phyloP scores from a whole-genome alignment of 2,329 filamentous ascomycete species.

The Cytospora mali region DNA sequence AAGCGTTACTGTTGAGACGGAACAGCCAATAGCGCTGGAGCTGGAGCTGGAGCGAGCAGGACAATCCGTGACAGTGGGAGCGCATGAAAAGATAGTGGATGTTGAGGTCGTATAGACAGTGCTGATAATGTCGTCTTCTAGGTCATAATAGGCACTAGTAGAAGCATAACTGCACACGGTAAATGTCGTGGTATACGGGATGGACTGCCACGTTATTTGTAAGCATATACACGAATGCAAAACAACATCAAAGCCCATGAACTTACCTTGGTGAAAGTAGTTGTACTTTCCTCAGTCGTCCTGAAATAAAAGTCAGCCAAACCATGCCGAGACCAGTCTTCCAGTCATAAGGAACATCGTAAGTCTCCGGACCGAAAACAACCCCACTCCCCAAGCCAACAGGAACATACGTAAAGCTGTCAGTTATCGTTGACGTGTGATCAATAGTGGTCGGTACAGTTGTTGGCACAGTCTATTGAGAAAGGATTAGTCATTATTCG shows the following conservation, averaged over 20 bases:
- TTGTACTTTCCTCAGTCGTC: slow-evolving; percentile 21
- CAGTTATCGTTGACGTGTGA: slow-evolving; percentile 10
- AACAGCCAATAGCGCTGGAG: slow-evolving; percentile 1
- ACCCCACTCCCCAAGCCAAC: not conserved
- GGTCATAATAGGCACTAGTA: slow-evolving; percentile 2
- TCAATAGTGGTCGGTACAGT: slow-evolving; percentile 13
- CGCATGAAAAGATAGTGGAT: slow-evolving; percentile 16
- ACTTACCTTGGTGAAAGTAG: slow-evolving; percentile 26
- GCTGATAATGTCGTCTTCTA: slow-evolving; percentile 9
- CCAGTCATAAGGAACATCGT: too few relatives aligned
- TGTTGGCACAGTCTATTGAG: not conserved
- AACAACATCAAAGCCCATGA: not conserved
- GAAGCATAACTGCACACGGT: slow-evolving; percentile 21
- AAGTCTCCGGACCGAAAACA: too few relatives aligned
- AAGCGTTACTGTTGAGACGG: not conserved
- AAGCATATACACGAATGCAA: not conserved
- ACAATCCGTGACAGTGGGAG: slow-evolving; percentile 17
- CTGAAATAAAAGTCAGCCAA: slow-evolving; percentile 14
- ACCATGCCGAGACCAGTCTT: not conserved
- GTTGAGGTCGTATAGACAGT: slow-evolving; percentile 11
- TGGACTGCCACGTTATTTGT: slow-evolving; percentile 22
- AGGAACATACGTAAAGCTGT: slow-evolving; percentile 9
- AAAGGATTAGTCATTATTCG: not conserved
- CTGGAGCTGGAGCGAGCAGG: slow-evolving; percentile 10
- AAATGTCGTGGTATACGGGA: slow-evolving; percentile 26